Conservation (phyloP, 1,284 basidiomycete species). For the Trichosporon sp. region DNA sequence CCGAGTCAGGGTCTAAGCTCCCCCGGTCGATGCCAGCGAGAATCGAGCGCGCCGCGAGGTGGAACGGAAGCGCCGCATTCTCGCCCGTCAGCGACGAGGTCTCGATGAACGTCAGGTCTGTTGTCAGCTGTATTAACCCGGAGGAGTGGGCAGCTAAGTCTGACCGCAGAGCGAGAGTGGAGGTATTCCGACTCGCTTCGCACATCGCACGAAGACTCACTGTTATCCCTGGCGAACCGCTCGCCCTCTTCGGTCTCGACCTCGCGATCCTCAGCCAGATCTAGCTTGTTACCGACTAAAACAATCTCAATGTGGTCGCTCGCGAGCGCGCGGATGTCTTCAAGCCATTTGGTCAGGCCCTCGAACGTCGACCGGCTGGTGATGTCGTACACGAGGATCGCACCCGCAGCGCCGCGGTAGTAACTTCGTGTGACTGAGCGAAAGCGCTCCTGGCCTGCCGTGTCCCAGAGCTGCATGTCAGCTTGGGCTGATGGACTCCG, state of each 20-base stretch:
- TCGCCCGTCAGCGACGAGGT: constrained; percentile 87
- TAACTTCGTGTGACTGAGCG: constrained; percentile 95
- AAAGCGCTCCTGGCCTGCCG: constrained; percentile 93
- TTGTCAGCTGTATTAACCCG: neutral
- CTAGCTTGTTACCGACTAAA: constrained; percentile 91
- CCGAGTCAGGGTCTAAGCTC: constrained; percentile 82
- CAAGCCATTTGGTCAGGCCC: constrained; percentile 79
- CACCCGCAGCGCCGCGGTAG: constrained; percentile 92
- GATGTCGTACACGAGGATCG: constrained; percentile 92
- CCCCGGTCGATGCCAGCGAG: constrained; percentile 91
- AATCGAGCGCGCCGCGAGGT: constrained; percentile 83
- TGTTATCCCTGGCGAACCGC: constrained; percentile 89
- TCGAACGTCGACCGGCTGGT: constrained; percentile 67
- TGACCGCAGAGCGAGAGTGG: too few relatives aligned
- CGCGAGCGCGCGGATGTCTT: constrained; percentile 80
- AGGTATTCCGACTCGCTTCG: neutral
- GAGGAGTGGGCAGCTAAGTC: too few relatives aligned
- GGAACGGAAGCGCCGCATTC: constrained; percentile 89
- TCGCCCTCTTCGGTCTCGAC: constrained; percentile 93
- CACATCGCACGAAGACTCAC: constrained; percentile 50
- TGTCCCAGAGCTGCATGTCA: constrained; percentile 77
- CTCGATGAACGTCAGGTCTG: constrained; percentile 88
- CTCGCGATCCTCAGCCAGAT: constrained; percentile 87
- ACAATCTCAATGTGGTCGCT: constrained; percentile 83
- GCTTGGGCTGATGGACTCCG: neutral